Conservation (phyloP, 352 stramenopile genomes). For the Paralagenidium karlingii region DNA sequence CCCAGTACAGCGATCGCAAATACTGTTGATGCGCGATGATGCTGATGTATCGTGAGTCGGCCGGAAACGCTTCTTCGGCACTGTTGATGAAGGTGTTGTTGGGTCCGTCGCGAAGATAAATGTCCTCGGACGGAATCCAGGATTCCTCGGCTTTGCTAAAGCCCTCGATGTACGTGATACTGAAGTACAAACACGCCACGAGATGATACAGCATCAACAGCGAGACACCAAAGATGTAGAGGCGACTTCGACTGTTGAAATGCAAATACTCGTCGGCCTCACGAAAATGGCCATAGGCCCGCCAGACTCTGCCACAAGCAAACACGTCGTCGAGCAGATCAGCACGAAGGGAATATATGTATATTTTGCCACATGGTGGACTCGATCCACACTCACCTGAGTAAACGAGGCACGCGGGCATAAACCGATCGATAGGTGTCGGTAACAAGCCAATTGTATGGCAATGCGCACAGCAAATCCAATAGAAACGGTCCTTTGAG, state of each 20-base stretch:
- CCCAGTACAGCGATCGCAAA: slow-evolving; percentile 51
- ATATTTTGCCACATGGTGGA: too few relatives aligned
- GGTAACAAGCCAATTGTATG: slow-evolving; percentile 20
- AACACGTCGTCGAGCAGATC: too few relatives aligned
- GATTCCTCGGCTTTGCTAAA: slow-evolving; percentile 22
- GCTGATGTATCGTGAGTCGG: too few relatives aligned
- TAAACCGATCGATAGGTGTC: slow-evolving; percentile 6
- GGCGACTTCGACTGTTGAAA: slow-evolving; percentile 26
- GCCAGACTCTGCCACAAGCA: too few relatives aligned
- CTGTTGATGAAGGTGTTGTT: too few relatives aligned
- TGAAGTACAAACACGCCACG: slow-evolving; percentile 46
- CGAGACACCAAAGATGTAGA: slow-evolving; percentile 32
- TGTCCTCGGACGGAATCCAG: slow-evolving; percentile 37
- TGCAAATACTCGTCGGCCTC: slow-evolving; percentile 32
- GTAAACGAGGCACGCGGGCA: slow-evolving; percentile 18
- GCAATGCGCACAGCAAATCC: slow-evolving; percentile 31
- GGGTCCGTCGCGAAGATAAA: too few relatives aligned
- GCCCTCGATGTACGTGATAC: slow-evolving; percentile 37
- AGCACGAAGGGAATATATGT: too few relatives aligned
- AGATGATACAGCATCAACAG: slow-evolving; percentile 46
- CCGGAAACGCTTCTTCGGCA: too few relatives aligned
- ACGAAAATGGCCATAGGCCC: slow-evolving; percentile 17
- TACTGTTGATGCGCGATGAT: slow-evolving; percentile 28
- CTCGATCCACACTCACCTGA: too few relatives aligned
- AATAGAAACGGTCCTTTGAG: slow-evolving; percentile 12